phyloP scores from a whole-genome alignment of 2,329 filamentous ascomycete species.

The Dothidotthia symphoricarpi region DNA sequence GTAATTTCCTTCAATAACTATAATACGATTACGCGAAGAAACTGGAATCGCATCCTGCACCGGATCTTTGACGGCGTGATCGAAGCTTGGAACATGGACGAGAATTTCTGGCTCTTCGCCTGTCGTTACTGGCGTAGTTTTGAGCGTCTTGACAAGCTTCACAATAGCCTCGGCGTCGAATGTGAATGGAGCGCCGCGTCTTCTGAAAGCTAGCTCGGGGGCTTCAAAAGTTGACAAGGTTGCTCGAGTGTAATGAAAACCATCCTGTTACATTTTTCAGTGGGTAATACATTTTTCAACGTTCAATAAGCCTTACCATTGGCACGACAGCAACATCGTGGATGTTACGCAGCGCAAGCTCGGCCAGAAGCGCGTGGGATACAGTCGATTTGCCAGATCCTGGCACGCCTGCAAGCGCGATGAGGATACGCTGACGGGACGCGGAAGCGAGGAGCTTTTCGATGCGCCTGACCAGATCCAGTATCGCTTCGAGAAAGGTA shows the following conservation, averaged over 20 bases:
- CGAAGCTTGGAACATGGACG: slow-evolving; percentile 24
- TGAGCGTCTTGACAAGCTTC: slow-evolving; percentile 15
- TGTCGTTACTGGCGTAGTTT: slow-evolving; percentile 16
- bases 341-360: slow-evolving; percentile 18
- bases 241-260: slow-evolving; percentile 26
- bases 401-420: slow-evolving; percentile 29
- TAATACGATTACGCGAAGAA: slow-evolving; percentile 20
- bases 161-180: slow-evolving; percentile 25
- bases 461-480: slow-evolving; percentile 20
- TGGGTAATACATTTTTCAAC: too few relatives aligned
- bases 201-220: slow-evolving; percentile 19
- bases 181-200: slow-evolving; percentile 29
- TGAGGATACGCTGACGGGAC: slow-evolving; percentile 22
- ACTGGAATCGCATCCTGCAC: slow-evolving; percentile 16
- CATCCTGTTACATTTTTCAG: slow-evolving; percentile 17
- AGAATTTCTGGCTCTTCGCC: slow-evolving; percentile 13
- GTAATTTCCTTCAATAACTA: slow-evolving; percentile 30
- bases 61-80: slow-evolving; percentile 27
- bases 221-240: slow-evolving; percentile 18
- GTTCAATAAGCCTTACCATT: slow-evolving; percentile 22
- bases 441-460: slow-evolving; percentile 17
- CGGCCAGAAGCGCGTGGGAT: slow-evolving; percentile 19
- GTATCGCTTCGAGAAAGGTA: slow-evolving; percentile 12
- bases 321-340: slow-evolving; percentile 23
- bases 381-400: slow-evolving; percentile 31